phyloP scores from a whole-genome alignment of 2,329 filamentous ascomycete genomes.

The Stromatinia cepivora region DNA sequence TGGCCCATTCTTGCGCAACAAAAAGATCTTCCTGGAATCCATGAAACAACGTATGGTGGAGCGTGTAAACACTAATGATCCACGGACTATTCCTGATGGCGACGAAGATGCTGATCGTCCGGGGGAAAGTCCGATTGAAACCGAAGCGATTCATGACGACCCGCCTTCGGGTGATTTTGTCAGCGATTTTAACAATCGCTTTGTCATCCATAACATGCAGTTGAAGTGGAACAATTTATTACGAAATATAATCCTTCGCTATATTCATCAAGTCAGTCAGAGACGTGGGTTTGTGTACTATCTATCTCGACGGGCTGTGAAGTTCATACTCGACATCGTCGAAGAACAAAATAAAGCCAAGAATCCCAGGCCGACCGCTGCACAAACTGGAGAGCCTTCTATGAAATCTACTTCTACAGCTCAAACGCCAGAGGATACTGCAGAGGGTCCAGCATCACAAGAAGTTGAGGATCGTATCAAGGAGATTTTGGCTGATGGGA shows the following conservation, averaged over 20 bases:
- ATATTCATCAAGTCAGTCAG: constrained; percentile 96
- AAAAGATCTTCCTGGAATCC: constrained; percentile 57
- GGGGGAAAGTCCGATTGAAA: constrained; percentile 41
- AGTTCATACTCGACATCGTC: constrained; percentile 96
- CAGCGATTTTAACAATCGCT: constrained; percentile 96
- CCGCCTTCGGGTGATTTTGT: constrained; percentile 73
- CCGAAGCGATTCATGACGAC: constrained; percentile 62
- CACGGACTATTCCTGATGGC: constrained; percentile 34
- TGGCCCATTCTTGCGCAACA: constrained; percentile 56
- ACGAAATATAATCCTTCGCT: constrained; percentile 93
- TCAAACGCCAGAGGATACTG: constrained; percentile 28
- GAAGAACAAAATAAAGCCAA: constrained; percentile 78
- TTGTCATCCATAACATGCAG: constrained; percentile 96
- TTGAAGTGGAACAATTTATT: constrained; percentile 98
- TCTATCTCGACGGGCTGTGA: constrained; percentile 90
- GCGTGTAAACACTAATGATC: constrained; percentile 37
- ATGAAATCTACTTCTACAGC: constrained; percentile 28
- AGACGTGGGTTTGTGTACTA: constrained; percentile 97
- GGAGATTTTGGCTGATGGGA: constrained; percentile 80
- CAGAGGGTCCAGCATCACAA: constrained; percentile 45
- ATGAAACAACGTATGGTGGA: constrained; percentile 48
- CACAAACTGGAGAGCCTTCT: constrained; percentile 36
- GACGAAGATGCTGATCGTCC: constrained; percentile 45
- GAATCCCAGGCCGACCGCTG: constrained; percentile 37
- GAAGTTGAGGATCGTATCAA: constrained; percentile 83